Percentiles rank a stretch among this genome's conserved stretches.
phyloP scores from a whole-genome alignment of 345 rosid species.

The Citrus maxima region DNA sequence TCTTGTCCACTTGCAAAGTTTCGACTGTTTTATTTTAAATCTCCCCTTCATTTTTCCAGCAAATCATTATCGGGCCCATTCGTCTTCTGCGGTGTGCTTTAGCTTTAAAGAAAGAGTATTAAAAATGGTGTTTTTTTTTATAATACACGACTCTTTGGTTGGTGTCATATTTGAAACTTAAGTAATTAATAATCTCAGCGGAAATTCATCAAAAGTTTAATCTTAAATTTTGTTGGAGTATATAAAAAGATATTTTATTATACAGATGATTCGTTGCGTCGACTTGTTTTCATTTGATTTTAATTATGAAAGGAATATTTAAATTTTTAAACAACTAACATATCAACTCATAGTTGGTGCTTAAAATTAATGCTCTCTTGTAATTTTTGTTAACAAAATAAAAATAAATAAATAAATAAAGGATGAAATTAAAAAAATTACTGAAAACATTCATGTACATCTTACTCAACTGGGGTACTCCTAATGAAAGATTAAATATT shows the following conservation, averaged over 20 bases:
- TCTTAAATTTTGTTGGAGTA: neutral
- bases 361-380: neutral
- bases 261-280: too few species aligned
- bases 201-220: too few species aligned
- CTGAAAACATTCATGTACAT: too few species aligned
- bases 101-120: neutral
- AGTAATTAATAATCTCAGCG: too few species aligned
- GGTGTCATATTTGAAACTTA: too few species aligned
- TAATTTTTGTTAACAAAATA: too few species aligned
- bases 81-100: neutral
- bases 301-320: neutral
- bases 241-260: too few species aligned
- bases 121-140: neutral
- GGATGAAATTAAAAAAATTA: too few species aligned
- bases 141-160: neutral
- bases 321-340: neutral
- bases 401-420: too few species aligned
- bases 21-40: too few species aligned
- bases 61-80: neutral
- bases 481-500: too few species aligned
- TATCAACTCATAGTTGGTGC: neutral
- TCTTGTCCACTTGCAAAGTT: neutral
- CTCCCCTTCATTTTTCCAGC: neutral
- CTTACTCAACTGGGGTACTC: too few species aligned
- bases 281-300: neutral